phyloP scores from a whole-genome alignment of 164 flowering plant species.

The Berberis vulgaris region DNA sequence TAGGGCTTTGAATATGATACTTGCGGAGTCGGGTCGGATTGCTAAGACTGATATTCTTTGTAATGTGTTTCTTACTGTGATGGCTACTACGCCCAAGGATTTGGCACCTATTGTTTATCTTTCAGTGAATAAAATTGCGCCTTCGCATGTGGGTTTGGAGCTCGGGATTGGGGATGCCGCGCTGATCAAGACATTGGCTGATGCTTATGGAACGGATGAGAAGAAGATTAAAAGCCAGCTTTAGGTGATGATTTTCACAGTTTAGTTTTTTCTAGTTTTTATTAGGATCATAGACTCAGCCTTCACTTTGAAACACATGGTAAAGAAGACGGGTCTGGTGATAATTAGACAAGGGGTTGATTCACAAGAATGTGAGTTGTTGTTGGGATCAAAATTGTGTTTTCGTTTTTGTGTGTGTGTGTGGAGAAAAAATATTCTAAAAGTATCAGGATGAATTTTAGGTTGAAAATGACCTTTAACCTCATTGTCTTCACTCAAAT shows the following conservation, averaged over 20 bases:
- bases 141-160: slow-evolving; percentile 88
- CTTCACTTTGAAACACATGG: too few relatives aligned
- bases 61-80: slow-evolving; percentile 83
- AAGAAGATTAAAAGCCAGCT: slow-evolving; percentile 57
- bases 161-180: slow-evolving; percentile 93
- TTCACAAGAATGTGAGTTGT: too few relatives aligned
- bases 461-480: too few relatives aligned
- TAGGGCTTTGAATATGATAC: slow-evolving; percentile 64
- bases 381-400: too few relatives aligned
- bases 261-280: background rate
- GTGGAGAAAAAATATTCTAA: too few relatives aligned
- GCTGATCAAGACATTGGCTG: slow-evolving; percentile 76
- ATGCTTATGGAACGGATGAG: slow-evolving; percentile 84
- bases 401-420: too few relatives aligned
- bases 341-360: too few relatives aligned
- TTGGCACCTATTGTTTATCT: slow-evolving; percentile 61
- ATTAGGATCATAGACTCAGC: too few relatives aligned
- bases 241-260: slow-evolving; percentile 33
- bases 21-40: slow-evolving; percentile 70
- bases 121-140: slow-evolving; percentile 71
- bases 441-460: too few relatives aligned
- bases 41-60: slow-evolving; percentile 70
- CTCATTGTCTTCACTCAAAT: too few relatives aligned
- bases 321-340: too few relatives aligned
- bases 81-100: slow-evolving; percentile 73